Conservation (phyloP, 495 filamentous ascomycete genomes). For the Penicillium antarcticum region DNA sequence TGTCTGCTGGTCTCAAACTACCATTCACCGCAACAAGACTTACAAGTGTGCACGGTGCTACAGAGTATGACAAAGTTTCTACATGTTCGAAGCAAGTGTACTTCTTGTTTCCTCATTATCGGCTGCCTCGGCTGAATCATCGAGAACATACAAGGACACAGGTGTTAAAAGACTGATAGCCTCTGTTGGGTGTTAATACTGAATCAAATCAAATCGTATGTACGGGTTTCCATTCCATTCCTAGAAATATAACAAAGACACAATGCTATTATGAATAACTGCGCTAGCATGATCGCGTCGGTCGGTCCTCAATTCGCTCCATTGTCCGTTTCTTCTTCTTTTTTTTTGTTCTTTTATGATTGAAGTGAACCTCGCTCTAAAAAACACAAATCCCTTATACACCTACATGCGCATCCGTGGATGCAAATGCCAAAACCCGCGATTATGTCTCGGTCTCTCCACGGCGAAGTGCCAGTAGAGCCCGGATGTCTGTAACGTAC, state of each 20-base stretch:
- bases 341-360: constrained; percentile 7
- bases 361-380: constrained; percentile 15
- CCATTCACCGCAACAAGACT: no score
- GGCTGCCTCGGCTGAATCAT: no score
- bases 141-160: no score
- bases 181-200: no score
- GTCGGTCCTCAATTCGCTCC: neutral
- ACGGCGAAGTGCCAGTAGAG: constrained; percentile 79
- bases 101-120: no score
- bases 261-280: constrained; percentile 8
- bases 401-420: constrained; percentile 16
- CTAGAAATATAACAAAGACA: neutral
- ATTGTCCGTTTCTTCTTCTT: neutral
- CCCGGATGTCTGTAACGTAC: constrained; percentile 92
- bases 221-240: neutral
- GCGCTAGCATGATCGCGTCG: constrained; percentile 3
- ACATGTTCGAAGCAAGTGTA: no score
- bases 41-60: no score
- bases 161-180: no score
- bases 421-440: constrained; percentile 7
- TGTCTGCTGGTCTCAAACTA: no score
- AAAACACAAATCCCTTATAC: constrained; percentile 19
- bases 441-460: constrained; percentile 61
- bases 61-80: no score
- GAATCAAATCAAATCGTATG: neutral